phyloP scores from a whole-genome alignment of 2,329 filamentous ascomycete species.

The Rasamsonia emersonii region DNA sequence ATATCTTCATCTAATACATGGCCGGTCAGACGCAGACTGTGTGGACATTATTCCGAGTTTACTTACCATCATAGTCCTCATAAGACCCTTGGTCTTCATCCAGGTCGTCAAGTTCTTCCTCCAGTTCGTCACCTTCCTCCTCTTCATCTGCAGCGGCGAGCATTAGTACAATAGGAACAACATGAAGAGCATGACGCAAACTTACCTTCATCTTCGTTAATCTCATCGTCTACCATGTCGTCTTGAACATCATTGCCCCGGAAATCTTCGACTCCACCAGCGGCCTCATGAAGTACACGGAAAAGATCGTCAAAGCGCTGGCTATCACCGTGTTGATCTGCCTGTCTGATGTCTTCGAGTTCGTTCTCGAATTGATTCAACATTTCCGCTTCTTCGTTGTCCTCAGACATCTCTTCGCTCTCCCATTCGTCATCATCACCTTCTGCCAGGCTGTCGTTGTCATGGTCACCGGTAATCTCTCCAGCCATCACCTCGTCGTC shows the following conservation, averaged over 20 bases:
- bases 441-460: slow-evolving; percentile 40
- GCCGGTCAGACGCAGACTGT: slow-evolving; percentile 21
- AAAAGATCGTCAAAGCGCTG: slow-evolving; percentile 39
- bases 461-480: slow-evolving; percentile 49
- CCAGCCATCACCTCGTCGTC: slow-evolving; percentile 42
- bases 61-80: slow-evolving; percentile 28
- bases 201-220: slow-evolving; percentile 50
- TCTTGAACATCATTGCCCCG: slow-evolving; percentile 39
- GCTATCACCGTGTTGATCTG: slow-evolving; percentile 32
- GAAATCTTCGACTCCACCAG: slow-evolving; percentile 34
- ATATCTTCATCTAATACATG: slow-evolving; percentile 25
- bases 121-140: slow-evolving; percentile 32
- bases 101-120: slow-evolving; percentile 34
- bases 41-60: slow-evolving; percentile 11
- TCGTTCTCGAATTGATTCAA: slow-evolving; percentile 37
- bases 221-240: slow-evolving; percentile 45
- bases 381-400: slow-evolving; percentile 37
- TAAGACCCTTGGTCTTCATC: slow-evolving; percentile 37
- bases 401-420: slow-evolving; percentile 40
- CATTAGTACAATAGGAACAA: slow-evolving; percentile 33
- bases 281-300: slow-evolving; percentile 34
- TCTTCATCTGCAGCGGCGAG: slow-evolving; percentile 45
- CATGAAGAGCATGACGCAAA: slow-evolving; percentile 5
- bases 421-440: slow-evolving; percentile 43
- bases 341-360: slow-evolving; percentile 31